Base-by-base conservation (phyloP, 2,329 filamentous ascomycete species). In the Aspergillus sp. region DNA sequence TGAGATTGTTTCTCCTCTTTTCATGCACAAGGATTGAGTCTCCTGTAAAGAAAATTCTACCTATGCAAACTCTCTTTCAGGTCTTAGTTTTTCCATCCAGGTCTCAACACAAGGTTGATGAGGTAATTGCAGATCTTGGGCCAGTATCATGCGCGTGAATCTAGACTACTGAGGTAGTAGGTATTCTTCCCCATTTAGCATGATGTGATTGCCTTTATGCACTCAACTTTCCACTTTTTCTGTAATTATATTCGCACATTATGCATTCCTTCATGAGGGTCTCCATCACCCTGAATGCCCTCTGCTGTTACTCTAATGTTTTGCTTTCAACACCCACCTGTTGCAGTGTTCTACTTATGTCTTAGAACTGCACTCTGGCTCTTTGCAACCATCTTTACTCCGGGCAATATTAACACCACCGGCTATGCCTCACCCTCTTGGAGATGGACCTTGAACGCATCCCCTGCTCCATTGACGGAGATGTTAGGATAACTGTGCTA, bases 401-500 rank as follows among this genome's bases (percentile, higher is more conserved):
- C 34, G 34, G 23, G 23, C 17, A 25, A 56, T 56, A 57, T 46
- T 41, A 46, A n/a, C 38, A 34, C 22, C 38, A 34, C 22, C 23
- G 46, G 28, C 4, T 50, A 45, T 28, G 47, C 34, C 23, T 48
- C 22, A 41, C 7, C 17, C 17, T 7, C 17, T 4, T 43, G 8
- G 8, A 54, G 41, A 59, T 57, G 51, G 52, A 41, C 22, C 13
- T 30, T 13, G 7, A 17, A 31, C 7, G 31, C 7, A 80, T 80
- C 50, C 79, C 78, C 1, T 38, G 67, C 4, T 81, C 75, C 64
- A 34, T 57, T 28, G 77, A 79, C 50, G 79, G 76, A 41, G 77
- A 82, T 61, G 76, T 80, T 25, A 66, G 71, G 47, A 67, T 82
- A 62, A 59, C 73, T 57, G 69, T 81, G 62, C 70, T 73, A 17